Base-by-base conservation (phyloP, 176 grass and related monocot genomes). In the Paspalum vaginatum region DNA sequence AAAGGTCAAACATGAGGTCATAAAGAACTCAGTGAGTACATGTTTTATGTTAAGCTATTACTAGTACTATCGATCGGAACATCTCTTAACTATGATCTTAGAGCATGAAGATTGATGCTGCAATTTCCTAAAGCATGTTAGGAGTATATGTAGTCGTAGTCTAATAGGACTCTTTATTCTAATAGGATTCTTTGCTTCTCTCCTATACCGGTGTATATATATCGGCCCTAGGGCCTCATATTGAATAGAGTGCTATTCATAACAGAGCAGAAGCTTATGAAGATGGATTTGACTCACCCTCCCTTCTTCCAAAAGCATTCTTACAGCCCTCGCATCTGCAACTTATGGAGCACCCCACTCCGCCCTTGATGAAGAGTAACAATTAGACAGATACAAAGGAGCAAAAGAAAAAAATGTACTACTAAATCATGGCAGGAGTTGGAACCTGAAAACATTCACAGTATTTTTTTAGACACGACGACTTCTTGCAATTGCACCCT, bases 401-500 rank as follows among this genome's bases (percentile, higher is more conserved):
- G 40, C 41, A 64, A 86, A 55, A 74, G 54, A 39, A 50, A 66
- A n/a, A 69, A 49, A 27, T 59, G 64, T 5, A 80, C 55, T 51
- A 78, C 17, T 60, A 73, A 79, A 90, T 58, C 55, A 82, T 69
- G 8, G 43, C 46, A 71, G 75, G 81, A 51, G 20, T 53, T 67
- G 61, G 46, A 81, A 98, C 96, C 96, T 99, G 96, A 75, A 89
- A 99, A 44, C 96, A 99, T 93, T 99, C 96, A 39, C 96, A 99
- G 40, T 99, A 99, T 87, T 95, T 99, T 80, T 99, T 99, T 44
- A 93, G 75, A 78, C 96, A 99, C 0, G 86, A 95, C 5, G 96
- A 99, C 45, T 95, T 99, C 80, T 99, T 99, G 74, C 96, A 99
- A 79, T 99, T 99, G 81, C 96, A 99, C 22, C 96, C 96, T 73